Evolutionary conservation across 2,329 filamentous ascomycete genomes (phyloP).

Genomic region (Kalaharituber pfeilii): DNA sequence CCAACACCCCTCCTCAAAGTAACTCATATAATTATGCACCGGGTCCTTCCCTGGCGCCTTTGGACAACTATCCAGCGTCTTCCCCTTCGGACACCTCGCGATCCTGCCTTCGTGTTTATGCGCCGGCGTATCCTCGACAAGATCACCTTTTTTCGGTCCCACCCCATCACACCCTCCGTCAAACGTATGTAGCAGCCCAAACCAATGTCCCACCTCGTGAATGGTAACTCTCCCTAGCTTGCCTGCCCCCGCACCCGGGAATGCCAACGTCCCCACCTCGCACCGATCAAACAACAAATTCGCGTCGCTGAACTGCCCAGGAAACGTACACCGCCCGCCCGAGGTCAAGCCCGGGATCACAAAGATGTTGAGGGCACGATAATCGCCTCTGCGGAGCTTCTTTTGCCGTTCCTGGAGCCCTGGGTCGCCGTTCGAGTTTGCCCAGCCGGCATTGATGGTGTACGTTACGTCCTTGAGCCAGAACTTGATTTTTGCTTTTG

Average conservation of each 20-base stretch:
- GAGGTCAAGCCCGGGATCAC: background rate
- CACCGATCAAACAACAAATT: background rate
- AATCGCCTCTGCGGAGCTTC: background rate
- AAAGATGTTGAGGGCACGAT: background rate
- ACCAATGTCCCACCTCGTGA: constrained; percentile 4
- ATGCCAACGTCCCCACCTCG: background rate
- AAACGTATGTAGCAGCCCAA: background rate
- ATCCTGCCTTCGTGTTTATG: background rate
- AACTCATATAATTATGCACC: constrained; percentile 1
- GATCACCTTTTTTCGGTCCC: background rate
- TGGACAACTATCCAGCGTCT: background rate
- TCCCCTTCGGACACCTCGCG: background rate
- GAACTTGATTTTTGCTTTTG: background rate
- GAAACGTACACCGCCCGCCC: background rate
- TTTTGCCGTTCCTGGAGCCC: background rate
- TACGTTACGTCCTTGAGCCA: background rate
- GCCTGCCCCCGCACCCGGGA: background rate
- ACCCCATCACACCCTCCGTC: background rate
- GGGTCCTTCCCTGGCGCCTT: constrained; percentile 1
- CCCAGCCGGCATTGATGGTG: background rate
- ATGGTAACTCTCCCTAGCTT: background rate
- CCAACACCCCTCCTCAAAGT: constrained; percentile 1
- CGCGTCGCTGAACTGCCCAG: background rate
- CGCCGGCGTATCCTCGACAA: constrained; percentile 1
- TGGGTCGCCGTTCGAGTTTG: constrained; percentile 1